Percentiles rank a stretch among this genome's conserved stretches.
These are phyloP conservation scores for Backusella morwellensis DNA, from an alignment of 192 early-diverging fungal species.

Conservation along the genomic window DNA sequence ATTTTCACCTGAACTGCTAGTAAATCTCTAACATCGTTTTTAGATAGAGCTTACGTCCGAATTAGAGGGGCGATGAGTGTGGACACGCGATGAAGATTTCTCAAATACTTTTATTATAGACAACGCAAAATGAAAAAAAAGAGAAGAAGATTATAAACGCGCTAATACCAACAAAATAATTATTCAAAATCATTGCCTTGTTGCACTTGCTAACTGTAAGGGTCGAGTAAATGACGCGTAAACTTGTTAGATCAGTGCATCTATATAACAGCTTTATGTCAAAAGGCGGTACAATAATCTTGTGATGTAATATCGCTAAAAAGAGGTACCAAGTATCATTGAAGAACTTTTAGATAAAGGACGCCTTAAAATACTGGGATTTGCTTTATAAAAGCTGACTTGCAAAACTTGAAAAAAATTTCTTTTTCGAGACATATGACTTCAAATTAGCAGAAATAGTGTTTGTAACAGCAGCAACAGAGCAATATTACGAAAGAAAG, in stretches of 20 bases:
- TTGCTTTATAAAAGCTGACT: not conserved
- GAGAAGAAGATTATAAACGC: not conserved
- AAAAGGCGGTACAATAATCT: too few relatives aligned
- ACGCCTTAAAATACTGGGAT: too few relatives aligned
- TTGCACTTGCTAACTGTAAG: too few relatives aligned
- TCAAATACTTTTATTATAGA: not conserved
- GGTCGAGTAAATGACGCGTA: not conserved
- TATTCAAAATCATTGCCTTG: too few relatives aligned
- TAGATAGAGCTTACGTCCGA: conserved; percentile 7
- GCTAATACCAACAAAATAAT: too few relatives aligned
- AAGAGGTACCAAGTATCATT: not conserved
- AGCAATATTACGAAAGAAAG: not conserved
- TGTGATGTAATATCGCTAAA: not conserved
- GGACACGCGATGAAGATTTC: conserved; percentile 3
- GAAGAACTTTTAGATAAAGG: not conserved
- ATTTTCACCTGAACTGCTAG: not conserved
- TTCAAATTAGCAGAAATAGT: not conserved
- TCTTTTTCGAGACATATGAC: not conserved
- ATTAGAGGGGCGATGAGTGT: conserved; percentile 4
- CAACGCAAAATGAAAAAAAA: not conserved
- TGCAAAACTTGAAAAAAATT: not conserved
- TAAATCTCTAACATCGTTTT: not conserved
- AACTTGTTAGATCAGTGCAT: not conserved
- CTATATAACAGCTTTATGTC: not conserved
- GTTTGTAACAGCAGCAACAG: not conserved